Evolutionary conservation across 176 grass and related monocot species (phyloP).

Genomic region (Urochloa ruziziensis): DNA sequence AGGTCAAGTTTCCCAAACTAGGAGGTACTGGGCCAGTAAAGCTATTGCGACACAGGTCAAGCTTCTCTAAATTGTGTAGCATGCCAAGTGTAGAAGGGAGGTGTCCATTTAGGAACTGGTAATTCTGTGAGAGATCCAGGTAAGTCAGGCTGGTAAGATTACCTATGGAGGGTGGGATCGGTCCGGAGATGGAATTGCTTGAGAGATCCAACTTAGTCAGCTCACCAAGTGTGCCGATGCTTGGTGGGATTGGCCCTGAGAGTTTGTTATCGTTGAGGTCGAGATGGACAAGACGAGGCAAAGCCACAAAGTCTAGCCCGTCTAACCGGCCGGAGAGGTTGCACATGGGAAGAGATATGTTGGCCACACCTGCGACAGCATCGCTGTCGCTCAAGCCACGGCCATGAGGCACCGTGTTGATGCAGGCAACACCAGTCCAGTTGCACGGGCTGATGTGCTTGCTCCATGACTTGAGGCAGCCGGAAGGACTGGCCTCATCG

Average conservation of each 20-base stretch:
- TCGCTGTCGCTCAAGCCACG: not conserved
- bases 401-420: not conserved
- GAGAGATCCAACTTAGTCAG: not conserved
- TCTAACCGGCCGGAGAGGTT: not conserved
- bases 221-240: not conserved
- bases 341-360: accelerated
- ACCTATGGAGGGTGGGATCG: not conserved
- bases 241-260: not conserved
- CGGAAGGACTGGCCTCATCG: not conserved
- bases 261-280: not conserved
- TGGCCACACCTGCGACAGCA: not conserved
- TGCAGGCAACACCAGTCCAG: not conserved
- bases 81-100: not conserved
- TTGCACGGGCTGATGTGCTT: not conserved
- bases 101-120: not conserved
- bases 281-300: not conserved
- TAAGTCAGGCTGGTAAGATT: not conserved
- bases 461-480: not conserved
- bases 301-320: not conserved
- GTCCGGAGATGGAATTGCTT: accelerated
- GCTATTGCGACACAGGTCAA: no score
- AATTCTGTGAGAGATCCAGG: not conserved
- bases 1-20: no score
- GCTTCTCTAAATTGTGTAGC: not conserved
- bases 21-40: no score